Percentiles rank a stretch among this genome's conserved stretches.
These are phyloP conservation scores for Beauveria bassiana DNA, from an alignment of 2,329 filamentous ascomycete species.

Conservation along the genomic window DNA sequence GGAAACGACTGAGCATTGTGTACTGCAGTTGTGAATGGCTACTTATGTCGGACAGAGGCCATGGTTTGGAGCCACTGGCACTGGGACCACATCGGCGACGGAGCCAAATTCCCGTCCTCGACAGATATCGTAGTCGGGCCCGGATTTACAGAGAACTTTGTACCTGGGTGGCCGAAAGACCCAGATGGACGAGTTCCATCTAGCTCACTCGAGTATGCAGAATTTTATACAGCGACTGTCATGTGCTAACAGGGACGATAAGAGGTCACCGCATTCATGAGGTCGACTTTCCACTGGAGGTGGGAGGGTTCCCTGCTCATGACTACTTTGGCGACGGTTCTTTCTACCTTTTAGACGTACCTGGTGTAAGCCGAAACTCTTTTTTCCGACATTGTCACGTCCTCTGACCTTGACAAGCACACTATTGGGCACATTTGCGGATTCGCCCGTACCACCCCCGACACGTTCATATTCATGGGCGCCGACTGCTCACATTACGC, in stretches of 20 bases:
- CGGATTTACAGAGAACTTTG: constrained; percentile 37
- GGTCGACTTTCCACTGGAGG: constrained; percentile 23
- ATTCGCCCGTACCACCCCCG: constrained; percentile 30
- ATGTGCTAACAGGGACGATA: background rate
- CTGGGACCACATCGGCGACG: constrained; percentile 46
- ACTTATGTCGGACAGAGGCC: background rate
- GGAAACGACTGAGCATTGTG: background rate
- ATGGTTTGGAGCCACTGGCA: constrained; percentile 34
- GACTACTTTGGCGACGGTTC: constrained; percentile 36
- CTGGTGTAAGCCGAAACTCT: constrained; percentile 19
- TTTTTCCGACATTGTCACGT: background rate
- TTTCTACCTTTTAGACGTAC: constrained; percentile 33
- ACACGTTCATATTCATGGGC: constrained; percentile 34
- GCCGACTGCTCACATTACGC: constrained; percentile 35
- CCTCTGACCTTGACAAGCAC: constrained; percentile 17
- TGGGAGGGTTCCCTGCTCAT: constrained; percentile 29
- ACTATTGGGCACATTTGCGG: constrained; percentile 33
- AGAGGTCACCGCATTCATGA: constrained; percentile 21
- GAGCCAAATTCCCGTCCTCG: constrained; percentile 34
- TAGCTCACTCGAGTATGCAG: constrained; percentile 24
- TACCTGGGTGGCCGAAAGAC: constrained; percentile 39
- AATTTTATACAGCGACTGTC: background rate
- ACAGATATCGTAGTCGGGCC: constrained; percentile 45
- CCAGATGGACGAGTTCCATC: constrained; percentile 26
- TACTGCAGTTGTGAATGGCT: background rate